phyloP scores from a whole-genome alignment of 2,329 filamentous ascomycete species.

The Venturia nashicola region DNA sequence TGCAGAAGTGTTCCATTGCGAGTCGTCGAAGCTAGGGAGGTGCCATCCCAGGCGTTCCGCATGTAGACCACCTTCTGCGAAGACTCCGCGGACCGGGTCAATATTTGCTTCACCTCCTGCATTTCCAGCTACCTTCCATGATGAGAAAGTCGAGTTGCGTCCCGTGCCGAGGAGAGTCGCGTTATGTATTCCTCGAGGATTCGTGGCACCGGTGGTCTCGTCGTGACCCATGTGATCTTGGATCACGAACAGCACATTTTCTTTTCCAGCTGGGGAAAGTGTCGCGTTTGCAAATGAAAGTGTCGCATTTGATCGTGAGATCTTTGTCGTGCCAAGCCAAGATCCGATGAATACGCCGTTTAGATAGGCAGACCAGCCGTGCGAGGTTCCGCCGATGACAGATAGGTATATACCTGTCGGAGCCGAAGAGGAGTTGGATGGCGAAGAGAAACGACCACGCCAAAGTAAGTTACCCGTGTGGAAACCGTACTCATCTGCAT shows the following conservation, averaged over 20 bases:
- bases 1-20: constrained; percentile 27
- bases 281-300: constrained; percentile 45
- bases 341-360: constrained; percentile 45
- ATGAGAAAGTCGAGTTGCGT: constrained; percentile 23
- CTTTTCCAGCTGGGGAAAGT: constrained; percentile 9
- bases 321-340: constrained; percentile 21
- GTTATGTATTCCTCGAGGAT: constrained; percentile 40
- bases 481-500: constrained; percentile 62
- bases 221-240: constrained; percentile 49
- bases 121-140: constrained; percentile 60
- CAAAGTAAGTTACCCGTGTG: constrained; percentile 56
- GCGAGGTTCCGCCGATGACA: constrained; percentile 56
- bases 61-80: constrained; percentile 56
- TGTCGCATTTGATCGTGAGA: constrained; percentile 12
- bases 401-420: constrained; percentile 48
- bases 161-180: constrained; percentile 39
- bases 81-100: constrained; percentile 47
- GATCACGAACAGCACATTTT: constrained; percentile 42
- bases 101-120: constrained; percentile 54
- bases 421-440: constrained; percentile 18
- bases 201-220: constrained; percentile 27
- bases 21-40: constrained; percentile 42
- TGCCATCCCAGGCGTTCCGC: constrained; percentile 52
- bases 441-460: constrained; percentile 56
- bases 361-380: constrained; percentile 54